Evolutionary conservation across 2,329 filamentous ascomycete genomes (phyloP).

Genomic region (Trichoderma koningii): DNA sequence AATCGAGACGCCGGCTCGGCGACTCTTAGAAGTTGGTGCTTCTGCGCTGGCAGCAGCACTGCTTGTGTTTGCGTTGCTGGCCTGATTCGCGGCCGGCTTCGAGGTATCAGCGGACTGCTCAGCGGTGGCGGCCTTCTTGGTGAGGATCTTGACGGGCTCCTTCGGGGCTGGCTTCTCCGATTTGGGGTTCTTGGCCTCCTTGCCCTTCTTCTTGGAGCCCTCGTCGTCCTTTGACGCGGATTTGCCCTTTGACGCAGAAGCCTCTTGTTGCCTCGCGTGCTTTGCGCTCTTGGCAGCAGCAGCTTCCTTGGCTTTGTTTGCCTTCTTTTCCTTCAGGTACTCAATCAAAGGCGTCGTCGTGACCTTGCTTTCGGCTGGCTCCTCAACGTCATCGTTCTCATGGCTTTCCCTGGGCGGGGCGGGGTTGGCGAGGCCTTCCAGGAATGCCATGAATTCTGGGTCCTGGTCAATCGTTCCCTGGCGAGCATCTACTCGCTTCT

Average conservation of each 20-base stretch:
- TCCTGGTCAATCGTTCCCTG: slow-evolving; percentile 97
- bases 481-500: slow-evolving; percentile 75
- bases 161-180: slow-evolving; percentile 52
- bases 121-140: slow-evolving; percentile 56
- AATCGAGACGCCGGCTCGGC: slow-evolving; percentile 62
- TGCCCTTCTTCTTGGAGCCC: slow-evolving; percentile 62
- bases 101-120: slow-evolving; percentile 53
- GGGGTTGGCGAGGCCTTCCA: slow-evolving; percentile 81
- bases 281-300: slow-evolving; percentile 50
- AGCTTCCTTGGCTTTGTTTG: slow-evolving; percentile 65
- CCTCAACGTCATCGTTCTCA: slow-evolving; percentile 47
- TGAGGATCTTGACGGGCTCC: slow-evolving; percentile 64
- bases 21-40: slow-evolving; percentile 47
- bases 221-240: slow-evolving; percentile 50
- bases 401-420: slow-evolving; percentile 47
- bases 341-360: slow-evolving; percentile 88
- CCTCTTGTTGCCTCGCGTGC: slow-evolving; percentile 58
- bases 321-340: slow-evolving; percentile 88
- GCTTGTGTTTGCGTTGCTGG: slow-evolving; percentile 34
- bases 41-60: slow-evolving; percentile 37
- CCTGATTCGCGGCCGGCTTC: slow-evolving; percentile 46
- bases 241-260: slow-evolving; percentile 53
- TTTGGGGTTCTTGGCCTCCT: slow-evolving; percentile 60
- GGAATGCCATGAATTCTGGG: slow-evolving; percentile 89
- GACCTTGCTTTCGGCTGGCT: slow-evolving; percentile 58